Evolutionary conservation across 2,329 filamentous ascomycete species (phyloP), one percentile per base, ranked within the genome.

Genomic region (Ophiostoma quercus): DNA sequence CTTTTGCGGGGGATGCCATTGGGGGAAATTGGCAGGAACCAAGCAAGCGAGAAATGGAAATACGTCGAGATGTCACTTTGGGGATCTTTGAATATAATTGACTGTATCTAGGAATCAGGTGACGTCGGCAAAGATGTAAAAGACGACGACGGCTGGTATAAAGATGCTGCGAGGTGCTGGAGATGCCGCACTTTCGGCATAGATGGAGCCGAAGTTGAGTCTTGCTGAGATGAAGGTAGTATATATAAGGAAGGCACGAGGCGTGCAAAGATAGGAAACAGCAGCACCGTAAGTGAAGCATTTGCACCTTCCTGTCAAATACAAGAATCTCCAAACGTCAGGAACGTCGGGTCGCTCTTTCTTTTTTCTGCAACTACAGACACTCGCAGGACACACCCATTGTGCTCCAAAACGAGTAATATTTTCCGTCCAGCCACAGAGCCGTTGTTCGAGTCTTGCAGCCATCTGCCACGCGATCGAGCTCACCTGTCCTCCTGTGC

Each of bases 1-100:
- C 11, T 12, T 41, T 70, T 70, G 69, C 69, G 69, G 69, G 68
- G 66, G 41, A 41, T 65, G 57, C 57, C 14, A 70, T 70, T 70
- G 69, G 69, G 65, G 65, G 65, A 60, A 39, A 32, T 51, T 51
- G 47, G 47, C 47, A 51, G 19, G 47, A 19, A 22, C 47, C 16
- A 51, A 22, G 47, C 43, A 51, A 22, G 19, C 16, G 47, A 51
- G 19, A 51, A 51, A 51, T 51, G 47, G 47, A 51, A 51, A 51
- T 51, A 51, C 16, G 16, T n/a, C 8, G 3, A 34, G 34, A 34
- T 5, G 32, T 34, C 32, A 6, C 16, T 41, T 41, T 41, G 11
- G 39, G 11, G 39, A 3, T 41, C 1, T 41, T 12, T 41, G 11
- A 9, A 41, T 14, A 14, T 41, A 12, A 41, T 14, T 14, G 3